phyloP scores from a whole-genome alignment of 768 basidiomycete genomes.

The Dendrothele bispora region DNA sequence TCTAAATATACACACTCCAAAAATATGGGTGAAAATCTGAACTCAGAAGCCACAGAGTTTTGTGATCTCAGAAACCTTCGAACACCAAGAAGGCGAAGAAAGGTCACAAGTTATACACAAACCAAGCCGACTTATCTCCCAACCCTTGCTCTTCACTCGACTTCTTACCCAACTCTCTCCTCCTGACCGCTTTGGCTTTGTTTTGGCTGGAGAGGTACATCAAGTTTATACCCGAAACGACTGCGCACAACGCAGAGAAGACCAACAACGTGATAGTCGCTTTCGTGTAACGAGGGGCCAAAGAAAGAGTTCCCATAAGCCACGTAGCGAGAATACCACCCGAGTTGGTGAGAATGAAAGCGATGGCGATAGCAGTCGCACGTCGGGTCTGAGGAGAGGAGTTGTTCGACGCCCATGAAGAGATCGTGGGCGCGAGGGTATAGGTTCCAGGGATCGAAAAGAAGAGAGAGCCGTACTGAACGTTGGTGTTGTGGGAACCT shows the following conservation, averaged over 20 bases:
- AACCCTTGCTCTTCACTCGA: conserved; percentile 21
- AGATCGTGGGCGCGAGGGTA: conserved; percentile 49
- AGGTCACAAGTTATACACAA: conserved; percentile 27
- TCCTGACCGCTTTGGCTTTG: conserved; percentile 20
- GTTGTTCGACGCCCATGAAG: conserved; percentile 66
- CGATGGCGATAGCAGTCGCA: conserved; percentile 58
- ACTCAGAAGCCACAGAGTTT: too few relatives aligned
- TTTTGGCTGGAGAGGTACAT: conserved; percentile 24
- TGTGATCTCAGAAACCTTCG: too few relatives aligned
- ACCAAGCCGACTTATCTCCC: conserved; percentile 31
- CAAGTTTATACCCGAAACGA: conserved; percentile 21
- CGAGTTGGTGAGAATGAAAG: conserved; percentile 56
- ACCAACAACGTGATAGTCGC: conserved; percentile 7
- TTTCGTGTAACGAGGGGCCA: conserved; percentile 24
- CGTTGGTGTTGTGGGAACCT: conserved; percentile 36
- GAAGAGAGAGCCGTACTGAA: conserved; percentile 58
- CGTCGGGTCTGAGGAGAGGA: conserved; percentile 54
- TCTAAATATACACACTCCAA: too few relatives aligned
- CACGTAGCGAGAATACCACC: conserved; percentile 64
- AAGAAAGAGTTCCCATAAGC: conserved; percentile 44
- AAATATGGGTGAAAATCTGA: too few relatives aligned
- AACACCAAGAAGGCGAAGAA: too few relatives aligned
- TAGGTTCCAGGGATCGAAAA: conserved; percentile 54
- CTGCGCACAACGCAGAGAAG: conserved; percentile 16
- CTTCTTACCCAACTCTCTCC: conserved; percentile 13